Evolutionary conservation across 257 asterid genomes (phyloP), one percentile per base, ranked within the genome.

Genomic region (Ligustrum vulgare): DNA sequence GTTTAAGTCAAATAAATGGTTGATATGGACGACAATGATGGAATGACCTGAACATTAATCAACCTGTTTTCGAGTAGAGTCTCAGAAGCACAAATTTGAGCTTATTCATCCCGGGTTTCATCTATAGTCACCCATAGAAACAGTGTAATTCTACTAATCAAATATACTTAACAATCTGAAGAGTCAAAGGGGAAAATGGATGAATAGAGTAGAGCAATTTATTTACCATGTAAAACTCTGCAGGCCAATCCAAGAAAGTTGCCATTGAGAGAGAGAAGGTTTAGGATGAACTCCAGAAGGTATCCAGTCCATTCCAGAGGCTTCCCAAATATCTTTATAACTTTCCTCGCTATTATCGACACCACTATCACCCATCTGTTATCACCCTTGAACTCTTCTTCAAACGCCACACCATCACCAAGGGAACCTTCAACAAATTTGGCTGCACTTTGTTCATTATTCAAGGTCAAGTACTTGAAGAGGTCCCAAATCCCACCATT

Each of bases 231-330:
- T 51, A 94, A 67, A 74, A 92, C 10, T 73, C 70, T 86, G 80
- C 11, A 47, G n/a, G 88, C n/a, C 41, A 94, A 75, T 66, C 95
- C 91, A 62, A 88, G 60, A 67, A 92, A 71, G 76, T 86, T 77
- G 54, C 88, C 97, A 75, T 94, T 94, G 74, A 83, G 91, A 47
- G 92, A 84, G 70, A 94, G 67, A 63, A 92, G 89, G 79, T 92
- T 94, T 0, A 94, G 92, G 58, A 92, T 5, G 71, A 89, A 91
- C 86, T 94, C 98, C 71, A 91, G 47, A 8, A 87, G 37, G 72
- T 75, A 89, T 39, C 98, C 98, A 77, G 31, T 9, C 90, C 91
- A 87, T 45, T 89, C 90, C 95, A 94, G 76, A 28, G 98, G 97
- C 82, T 88, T 89, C 37, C 89, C 86, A 12, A 88, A 69, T 65